A percentile compares a stretch with the other conserved stretches of the same genome.
Evolutionary conservation across 2,329 filamentous ascomycete species (phyloP).

Genomic region (Venturiaceae sp.): DNA sequence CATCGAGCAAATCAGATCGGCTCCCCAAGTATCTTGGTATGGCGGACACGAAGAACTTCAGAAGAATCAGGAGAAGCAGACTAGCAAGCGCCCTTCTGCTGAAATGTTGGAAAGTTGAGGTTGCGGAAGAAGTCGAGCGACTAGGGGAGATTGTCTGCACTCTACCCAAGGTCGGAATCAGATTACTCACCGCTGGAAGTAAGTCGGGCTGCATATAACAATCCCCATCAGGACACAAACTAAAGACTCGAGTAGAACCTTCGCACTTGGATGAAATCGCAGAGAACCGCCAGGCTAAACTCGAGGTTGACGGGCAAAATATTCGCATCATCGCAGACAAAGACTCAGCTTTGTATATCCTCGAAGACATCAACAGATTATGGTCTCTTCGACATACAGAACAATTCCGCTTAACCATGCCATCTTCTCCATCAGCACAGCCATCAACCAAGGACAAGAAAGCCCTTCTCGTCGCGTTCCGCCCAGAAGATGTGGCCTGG

Average conservation of each 20-base stretch:
- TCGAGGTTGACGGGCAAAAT: constrained; percentile 18
- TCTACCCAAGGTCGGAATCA: neutral
- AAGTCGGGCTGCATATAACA: neutral
- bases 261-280: constrained; percentile 20
- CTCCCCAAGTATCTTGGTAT: no score
- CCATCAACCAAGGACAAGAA: neutral
- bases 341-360: constrained; percentile 23
- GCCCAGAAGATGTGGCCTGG: neutral
- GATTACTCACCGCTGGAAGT: neutral
- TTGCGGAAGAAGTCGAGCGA: neutral
- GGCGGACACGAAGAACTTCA: no score
- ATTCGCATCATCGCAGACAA: constrained; percentile 27
- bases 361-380: constrained; percentile 20
- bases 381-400: neutral
- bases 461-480: neutral
- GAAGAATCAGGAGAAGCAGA: neutral
- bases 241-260: constrained; percentile 7
- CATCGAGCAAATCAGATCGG: no score
- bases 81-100: neutral
- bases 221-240: neutral
- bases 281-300: constrained; percentile 17
- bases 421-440: neutral
- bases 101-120: neutral
- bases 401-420: neutral
- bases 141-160: neutral